Conservation (phyloP, 202 grass and related monocot genomes). For the Bolboschoenoplectus hybrid region DNA sequence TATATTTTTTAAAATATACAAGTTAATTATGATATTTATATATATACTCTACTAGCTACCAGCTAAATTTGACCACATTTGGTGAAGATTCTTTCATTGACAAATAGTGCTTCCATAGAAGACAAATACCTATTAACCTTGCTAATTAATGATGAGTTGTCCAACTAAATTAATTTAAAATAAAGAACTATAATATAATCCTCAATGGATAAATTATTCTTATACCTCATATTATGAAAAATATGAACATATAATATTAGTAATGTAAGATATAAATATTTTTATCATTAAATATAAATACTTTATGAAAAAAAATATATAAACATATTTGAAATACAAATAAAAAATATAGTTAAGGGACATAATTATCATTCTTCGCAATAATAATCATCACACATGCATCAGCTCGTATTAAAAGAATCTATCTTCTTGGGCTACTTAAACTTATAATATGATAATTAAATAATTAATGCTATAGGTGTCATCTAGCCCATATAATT, state of each 20-base stretch:
- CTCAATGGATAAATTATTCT: no score
- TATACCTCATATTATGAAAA: no score
- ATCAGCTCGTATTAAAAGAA: background rate
- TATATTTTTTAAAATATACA: background rate
- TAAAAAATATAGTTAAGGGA: no score
- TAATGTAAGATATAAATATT: no score
- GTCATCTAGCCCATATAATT: background rate
- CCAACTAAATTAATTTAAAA: background rate
- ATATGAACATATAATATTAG: no score
- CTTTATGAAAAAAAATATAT: no score
- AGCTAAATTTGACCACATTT: background rate
- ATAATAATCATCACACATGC: constrained; percentile 11
- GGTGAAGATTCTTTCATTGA: background rate
- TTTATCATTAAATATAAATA: no score
- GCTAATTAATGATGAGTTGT: background rate
- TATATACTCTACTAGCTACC: background rate
- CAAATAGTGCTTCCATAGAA: background rate
- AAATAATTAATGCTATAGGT: background rate
- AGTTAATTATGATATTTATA: background rate
- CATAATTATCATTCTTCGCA: no score
- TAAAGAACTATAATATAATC: background rate
- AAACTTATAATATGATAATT: background rate
- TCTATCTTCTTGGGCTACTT: background rate
- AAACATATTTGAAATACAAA: no score
- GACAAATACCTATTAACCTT: background rate